These are phyloP conservation scores for Taphrina populina DNA, from an alignment of 1,139 yeast genomes.

Conservation along the genomic window DNA sequence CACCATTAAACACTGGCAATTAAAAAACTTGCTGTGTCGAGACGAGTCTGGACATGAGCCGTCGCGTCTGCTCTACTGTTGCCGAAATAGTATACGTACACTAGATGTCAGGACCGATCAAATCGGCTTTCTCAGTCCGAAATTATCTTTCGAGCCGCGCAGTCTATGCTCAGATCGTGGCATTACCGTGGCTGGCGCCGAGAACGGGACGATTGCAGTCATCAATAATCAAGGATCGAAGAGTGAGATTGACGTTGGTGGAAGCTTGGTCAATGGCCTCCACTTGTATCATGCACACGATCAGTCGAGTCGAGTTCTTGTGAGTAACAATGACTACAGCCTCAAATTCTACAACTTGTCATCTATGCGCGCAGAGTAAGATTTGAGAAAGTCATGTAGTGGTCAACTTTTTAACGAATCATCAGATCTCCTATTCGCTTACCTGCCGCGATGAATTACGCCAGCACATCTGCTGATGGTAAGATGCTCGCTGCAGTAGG, in stretches of 20 bases:
- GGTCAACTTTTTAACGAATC: no score
- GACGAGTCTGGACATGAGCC: conserved; percentile 1
- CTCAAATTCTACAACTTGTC: conserved; percentile 19
- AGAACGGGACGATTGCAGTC: conserved; percentile 22
- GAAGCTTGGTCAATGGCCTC: conserved; percentile 25
- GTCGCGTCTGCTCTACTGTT: conserved; percentile 16
- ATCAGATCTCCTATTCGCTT: conserved; percentile 7
- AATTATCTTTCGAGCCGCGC: conserved; percentile 29
- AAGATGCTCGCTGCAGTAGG: conserved; percentile 35
- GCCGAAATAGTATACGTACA: conserved; percentile 26
- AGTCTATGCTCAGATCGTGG: conserved; percentile 15
- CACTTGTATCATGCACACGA: conserved; percentile 6
- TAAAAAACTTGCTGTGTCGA: conserved; percentile 26
- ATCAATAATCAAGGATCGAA: conserved; percentile 1
- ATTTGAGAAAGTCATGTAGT: no score
- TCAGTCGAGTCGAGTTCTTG: conserved; percentile 8
- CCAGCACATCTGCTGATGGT: conserved; percentile 33
- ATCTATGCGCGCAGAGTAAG: conserved; percentile 2
- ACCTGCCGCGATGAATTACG: conserved; percentile 34
- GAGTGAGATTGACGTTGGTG: conserved; percentile 19
- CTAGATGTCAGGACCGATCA: background rate
- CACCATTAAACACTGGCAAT: conserved; percentile 23
- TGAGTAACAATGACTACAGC: conserved; percentile 22
- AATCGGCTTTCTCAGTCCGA: conserved; percentile 5
- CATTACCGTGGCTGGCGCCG: conserved; percentile 28